A percentile compares a stretch with the other conserved stretches of the same genome.
phyloP scores from a whole-genome alignment of 1,139 yeast species.

The Sugiyamaella japonica region DNA sequence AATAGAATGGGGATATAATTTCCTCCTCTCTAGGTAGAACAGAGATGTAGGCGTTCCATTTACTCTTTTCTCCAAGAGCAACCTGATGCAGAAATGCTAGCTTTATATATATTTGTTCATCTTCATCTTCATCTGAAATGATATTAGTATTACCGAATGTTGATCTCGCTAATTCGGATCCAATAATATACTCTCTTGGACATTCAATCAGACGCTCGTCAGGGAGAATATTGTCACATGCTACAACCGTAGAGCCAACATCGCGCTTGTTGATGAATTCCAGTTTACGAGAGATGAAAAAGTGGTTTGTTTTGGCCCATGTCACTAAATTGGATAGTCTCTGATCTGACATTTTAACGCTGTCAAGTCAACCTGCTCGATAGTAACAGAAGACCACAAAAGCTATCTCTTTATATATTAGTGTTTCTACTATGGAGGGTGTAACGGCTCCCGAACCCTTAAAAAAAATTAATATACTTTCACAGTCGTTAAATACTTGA shows the following conservation, averaged over 20 bases:
- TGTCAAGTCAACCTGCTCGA: background rate
- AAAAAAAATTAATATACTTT: constrained; percentile 1
- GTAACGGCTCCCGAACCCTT: constrained; percentile 2
- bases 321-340: constrained; percentile 16
- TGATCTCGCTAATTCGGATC: constrained; percentile 30
- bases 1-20: constrained; percentile 62
- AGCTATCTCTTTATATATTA: no score
- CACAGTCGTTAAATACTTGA: no score
- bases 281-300: constrained; percentile 18
- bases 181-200: constrained; percentile 31
- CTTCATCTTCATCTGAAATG: constrained; percentile 1
- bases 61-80: constrained; percentile 25
- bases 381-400: no score
- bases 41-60: constrained; percentile 52
- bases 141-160: constrained; percentile 22
- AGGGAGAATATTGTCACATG: constrained; percentile 26
- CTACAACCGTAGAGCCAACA: constrained; percentile 29
- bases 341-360: background rate
- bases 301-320: constrained; percentile 24
- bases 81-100: constrained; percentile 30
- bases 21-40: constrained; percentile 55
- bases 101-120: constrained; percentile 29
- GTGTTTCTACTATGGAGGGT: background rate
- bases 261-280: constrained; percentile 16
- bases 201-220: constrained; percentile 30